Percentiles rank a stretch among this genome's conserved stretches.
phyloP scores from a whole-genome alignment of 176 grass and related monocot genomes.

The Zoysia pacifica region DNA sequence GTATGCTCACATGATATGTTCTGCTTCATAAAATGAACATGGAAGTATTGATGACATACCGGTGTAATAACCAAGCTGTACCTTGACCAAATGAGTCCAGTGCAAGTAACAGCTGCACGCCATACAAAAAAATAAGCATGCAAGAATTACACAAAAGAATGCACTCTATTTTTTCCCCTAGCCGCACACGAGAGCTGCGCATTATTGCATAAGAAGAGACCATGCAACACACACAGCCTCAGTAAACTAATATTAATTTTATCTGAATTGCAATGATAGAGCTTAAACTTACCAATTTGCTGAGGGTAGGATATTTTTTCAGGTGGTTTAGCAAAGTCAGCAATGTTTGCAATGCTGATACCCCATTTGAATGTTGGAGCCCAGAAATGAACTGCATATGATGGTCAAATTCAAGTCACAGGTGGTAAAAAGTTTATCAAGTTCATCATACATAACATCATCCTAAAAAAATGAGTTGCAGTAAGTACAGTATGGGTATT shows the following conservation, averaged over 20 bases:
- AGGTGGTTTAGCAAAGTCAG: constrained; percentile 89
- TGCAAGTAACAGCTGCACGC: constrained; percentile 66
- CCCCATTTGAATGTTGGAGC: constrained; percentile 97
- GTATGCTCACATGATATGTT: background rate
- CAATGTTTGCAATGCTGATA: constrained; percentile 94
- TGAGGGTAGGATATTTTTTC: constrained; percentile 95
- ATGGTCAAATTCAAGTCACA: constrained; percentile 9
- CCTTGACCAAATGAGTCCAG: constrained; percentile 69
- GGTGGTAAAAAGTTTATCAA: background rate
- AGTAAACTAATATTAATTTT: background rate
- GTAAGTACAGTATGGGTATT: background rate
- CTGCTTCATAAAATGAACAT: background rate
- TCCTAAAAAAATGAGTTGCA: background rate
- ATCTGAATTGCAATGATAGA: background rate
- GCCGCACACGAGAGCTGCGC: no score
- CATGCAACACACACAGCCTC: no score
- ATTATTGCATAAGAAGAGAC: no score
- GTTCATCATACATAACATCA: constrained; percentile 6
- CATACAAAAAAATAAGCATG: constrained; percentile 31
- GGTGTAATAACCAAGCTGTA: constrained; percentile 77
- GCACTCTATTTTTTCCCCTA: background rate
- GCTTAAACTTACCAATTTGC: constrained; percentile 74
- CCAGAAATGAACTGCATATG: constrained; percentile 82
- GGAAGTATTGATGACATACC: constrained; percentile 40
- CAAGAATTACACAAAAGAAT: constrained; percentile 25